A percentile compares a stretch with the other conserved stretches of the same genome.
These are phyloP conservation scores for Pseudogymnoascus pannorum DNA, from an alignment of 2,329 filamentous ascomycete species.

Conservation along the genomic window DNA sequence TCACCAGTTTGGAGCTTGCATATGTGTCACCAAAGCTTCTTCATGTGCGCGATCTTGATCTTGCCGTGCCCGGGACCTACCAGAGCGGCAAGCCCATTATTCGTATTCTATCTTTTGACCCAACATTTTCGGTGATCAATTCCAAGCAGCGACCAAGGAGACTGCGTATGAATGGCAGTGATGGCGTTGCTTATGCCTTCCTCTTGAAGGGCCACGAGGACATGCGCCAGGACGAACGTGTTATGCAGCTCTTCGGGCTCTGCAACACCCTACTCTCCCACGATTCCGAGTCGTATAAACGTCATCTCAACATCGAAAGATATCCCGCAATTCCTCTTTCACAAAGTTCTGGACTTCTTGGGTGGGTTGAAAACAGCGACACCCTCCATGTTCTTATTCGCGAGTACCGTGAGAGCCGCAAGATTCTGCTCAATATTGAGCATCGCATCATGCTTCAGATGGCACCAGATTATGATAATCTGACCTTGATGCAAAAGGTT, in stretches of 20 bases:
- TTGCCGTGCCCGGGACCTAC: conserved; percentile 95
- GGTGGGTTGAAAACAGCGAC: conserved; percentile 97
- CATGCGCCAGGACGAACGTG: conserved; percentile 95
- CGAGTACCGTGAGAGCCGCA: conserved; percentile 93
- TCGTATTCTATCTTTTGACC: conserved; percentile 81
- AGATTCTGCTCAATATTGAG: conserved; percentile 97
- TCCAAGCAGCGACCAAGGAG: conserved; percentile 95
- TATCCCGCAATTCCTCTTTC: conserved; percentile 97
- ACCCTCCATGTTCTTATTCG: conserved; percentile 94
- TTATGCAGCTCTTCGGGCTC: conserved; percentile 98
- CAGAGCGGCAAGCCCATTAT: conserved; percentile 70
- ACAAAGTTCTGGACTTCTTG: conserved; percentile 88
- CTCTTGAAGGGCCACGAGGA: conserved; percentile 98
- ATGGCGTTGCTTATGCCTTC: conserved; percentile 82
- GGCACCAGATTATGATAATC: conserved; percentile 97
- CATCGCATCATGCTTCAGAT: conserved; percentile 99
- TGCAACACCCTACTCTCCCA: conserved; percentile 92
- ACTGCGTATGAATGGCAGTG: conserved; percentile 79
- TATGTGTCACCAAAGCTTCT: conserved; percentile 96
- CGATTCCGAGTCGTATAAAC: conserved; percentile 94
- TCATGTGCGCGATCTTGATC: conserved; percentile 73
- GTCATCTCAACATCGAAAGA: conserved; percentile 90
- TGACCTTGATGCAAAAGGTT: conserved; percentile 99
- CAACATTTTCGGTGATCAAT: conserved; percentile 83
- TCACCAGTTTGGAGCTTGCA: conserved; percentile 86